These are phyloP conservation scores for Juglanconis oblonga DNA, from an alignment of 2,329 filamentous ascomycete genomes.

Conservation along the genomic window DNA sequence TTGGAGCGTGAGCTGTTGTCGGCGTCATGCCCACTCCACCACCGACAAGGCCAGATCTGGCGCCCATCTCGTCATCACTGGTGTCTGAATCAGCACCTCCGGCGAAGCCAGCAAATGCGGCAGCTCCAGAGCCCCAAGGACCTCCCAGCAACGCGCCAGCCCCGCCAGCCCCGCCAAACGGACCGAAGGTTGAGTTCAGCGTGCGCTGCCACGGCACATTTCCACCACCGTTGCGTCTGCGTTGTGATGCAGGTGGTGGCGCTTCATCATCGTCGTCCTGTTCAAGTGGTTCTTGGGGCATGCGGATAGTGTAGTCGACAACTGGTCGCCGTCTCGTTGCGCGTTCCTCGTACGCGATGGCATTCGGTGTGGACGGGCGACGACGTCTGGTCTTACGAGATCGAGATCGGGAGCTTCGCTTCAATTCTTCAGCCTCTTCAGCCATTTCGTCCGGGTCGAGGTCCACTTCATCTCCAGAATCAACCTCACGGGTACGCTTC, in stretches of 20 bases:
- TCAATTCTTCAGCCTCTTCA: conserved; percentile 63
- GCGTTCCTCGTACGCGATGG: conserved; percentile 58
- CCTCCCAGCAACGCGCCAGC: conserved; percentile 69
- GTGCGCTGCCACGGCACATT: conserved; percentile 69
- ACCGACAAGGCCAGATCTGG: conserved; percentile 49
- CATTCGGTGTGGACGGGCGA: conserved; percentile 43
- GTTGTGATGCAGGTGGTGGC: conserved; percentile 55
- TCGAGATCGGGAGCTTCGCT: conserved; percentile 50
- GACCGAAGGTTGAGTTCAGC: conserved; percentile 85
- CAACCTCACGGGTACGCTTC: conserved; percentile 44
- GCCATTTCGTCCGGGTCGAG: conserved; percentile 63
- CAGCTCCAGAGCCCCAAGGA: conserved; percentile 70
- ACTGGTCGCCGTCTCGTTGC: conserved; percentile 52
- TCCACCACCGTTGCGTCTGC: conserved; percentile 60
- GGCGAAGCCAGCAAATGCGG: conserved; percentile 40
- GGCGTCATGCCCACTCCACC: conserved; percentile 64
- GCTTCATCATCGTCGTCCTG: conserved; percentile 67
- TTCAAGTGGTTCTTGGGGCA: conserved; percentile 70
- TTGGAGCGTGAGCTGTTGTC: conserved; percentile 45
- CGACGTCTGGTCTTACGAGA: conserved; percentile 39
- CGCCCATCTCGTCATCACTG: conserved; percentile 85
- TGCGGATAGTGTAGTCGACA: conserved; percentile 83
- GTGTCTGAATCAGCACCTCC: conserved; percentile 90
- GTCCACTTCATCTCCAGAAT: conserved; percentile 55
- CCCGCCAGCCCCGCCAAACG: conserved; percentile 84